phyloP scores from a whole-genome alignment of 2,329 filamentous ascomycete species.

The Penicillium sp. region DNA sequence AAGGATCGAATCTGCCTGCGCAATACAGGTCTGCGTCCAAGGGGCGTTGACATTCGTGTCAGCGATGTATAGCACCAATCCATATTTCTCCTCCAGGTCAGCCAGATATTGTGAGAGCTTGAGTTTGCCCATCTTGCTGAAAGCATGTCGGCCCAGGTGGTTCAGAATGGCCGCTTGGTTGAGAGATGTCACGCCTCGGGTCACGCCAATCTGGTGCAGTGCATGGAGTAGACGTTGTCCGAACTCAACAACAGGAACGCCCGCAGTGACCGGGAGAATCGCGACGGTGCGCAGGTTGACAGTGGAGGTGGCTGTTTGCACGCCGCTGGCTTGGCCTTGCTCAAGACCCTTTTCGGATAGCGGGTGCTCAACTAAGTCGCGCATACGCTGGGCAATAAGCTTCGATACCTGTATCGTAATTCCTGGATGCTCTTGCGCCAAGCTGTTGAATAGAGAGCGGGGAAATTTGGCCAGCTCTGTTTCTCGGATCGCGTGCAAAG shows the following conservation, averaged over 20 bases:
- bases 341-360: slow-evolving; percentile 69
- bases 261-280: slow-evolving; percentile 85
- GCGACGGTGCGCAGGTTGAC: slow-evolving; percentile 92
- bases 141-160: slow-evolving; percentile 92
- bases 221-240: slow-evolving; percentile 87
- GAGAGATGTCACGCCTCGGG: slow-evolving; percentile 86
- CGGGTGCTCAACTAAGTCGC: slow-evolving; percentile 82
- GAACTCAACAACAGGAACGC: slow-evolving; percentile 94
- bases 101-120: slow-evolving; percentile 95
- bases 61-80: slow-evolving; percentile 91
- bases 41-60: slow-evolving; percentile 97
- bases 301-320: slow-evolving; percentile 71
- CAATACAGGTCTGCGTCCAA: slow-evolving; percentile 98
- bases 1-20: slow-evolving; percentile 93
- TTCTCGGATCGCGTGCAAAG: slow-evolving; percentile 92
- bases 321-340: slow-evolving; percentile 56
- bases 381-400: slow-evolving; percentile 95
- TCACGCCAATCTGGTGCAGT: slow-evolving; percentile 82
- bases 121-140: slow-evolving; percentile 95
- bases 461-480: slow-evolving; percentile 97
- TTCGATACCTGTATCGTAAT: slow-evolving; percentile 99
- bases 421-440: slow-evolving; percentile 93
- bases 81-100: slow-evolving; percentile 95
- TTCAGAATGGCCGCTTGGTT: slow-evolving; percentile 94
- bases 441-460: slow-evolving; percentile 93